Percentiles rank a stretch among this genome's conserved stretches.
Evolutionary conservation across 495 filamentous ascomycete genomes (phyloP).

Genomic region (Penicillium odoratum): DNA sequence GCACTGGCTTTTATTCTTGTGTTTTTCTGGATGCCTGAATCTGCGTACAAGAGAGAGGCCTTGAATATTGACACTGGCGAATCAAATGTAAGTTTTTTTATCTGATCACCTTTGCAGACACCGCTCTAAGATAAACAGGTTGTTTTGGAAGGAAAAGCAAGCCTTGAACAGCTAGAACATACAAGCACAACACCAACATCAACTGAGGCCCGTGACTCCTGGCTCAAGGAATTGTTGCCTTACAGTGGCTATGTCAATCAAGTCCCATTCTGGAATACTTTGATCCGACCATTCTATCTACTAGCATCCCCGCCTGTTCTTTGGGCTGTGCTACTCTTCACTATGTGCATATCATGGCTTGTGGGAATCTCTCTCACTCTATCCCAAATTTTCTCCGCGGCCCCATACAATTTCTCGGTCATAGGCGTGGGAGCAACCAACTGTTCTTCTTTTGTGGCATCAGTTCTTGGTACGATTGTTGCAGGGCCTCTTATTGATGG

Average conservation of each 20-base stretch:
- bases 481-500: conserved; percentile 45
- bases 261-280: conserved; percentile 40
- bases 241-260: conserved; percentile 39
- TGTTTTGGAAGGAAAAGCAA: conserved; percentile 23
- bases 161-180: conserved; percentile 31
- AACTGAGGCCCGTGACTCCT: conserved; percentile 18
- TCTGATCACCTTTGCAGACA: neutral
- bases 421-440: conserved; percentile 44
- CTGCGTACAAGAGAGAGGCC: conserved; percentile 34
- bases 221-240: conserved; percentile 31
- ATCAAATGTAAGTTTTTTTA: conserved; percentile 12
- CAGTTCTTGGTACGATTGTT: conserved; percentile 35
- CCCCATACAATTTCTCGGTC: conserved; percentile 48
- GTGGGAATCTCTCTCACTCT: conserved; percentile 44
- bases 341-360: conserved; percentile 49
- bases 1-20: conserved; percentile 35
- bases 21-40: conserved; percentile 48
- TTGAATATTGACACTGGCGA: conserved; percentile 42
- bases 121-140: conserved; percentile 7
- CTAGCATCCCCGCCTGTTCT: conserved; percentile 42
- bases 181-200: conserved; percentile 1
- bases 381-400: conserved; percentile 47
- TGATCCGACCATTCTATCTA: conserved; percentile 44
- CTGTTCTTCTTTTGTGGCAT: conserved; percentile 41
- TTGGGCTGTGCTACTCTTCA: conserved; percentile 43